A percentile compares a stretch with the other conserved stretches of the same genome.
Evolutionary conservation across 257 asterid species (phyloP).

Genomic region (Fraxinus anomala): DNA sequence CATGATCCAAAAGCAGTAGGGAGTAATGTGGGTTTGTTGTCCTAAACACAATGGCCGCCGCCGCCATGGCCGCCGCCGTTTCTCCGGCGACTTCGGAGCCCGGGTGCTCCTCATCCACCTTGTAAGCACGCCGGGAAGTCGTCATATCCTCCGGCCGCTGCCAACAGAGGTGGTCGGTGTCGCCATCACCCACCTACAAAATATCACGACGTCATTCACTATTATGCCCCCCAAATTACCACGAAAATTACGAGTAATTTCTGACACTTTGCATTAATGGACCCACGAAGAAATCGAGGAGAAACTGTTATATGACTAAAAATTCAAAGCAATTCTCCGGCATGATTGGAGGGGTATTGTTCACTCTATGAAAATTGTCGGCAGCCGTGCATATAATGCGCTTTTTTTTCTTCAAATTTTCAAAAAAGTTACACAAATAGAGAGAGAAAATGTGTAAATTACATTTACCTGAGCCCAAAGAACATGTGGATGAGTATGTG

Average conservation of each 20-base stretch:
- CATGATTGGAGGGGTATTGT: constrained; percentile 7
- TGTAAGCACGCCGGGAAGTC: constrained; percentile 71
- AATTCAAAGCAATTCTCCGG: neutral
- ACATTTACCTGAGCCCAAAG: constrained; percentile 74
- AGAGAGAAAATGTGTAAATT: neutral
- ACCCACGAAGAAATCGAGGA: neutral
- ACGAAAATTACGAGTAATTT: neutral
- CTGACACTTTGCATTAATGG: neutral
- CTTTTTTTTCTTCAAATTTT: neutral
- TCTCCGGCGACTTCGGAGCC: constrained; percentile 79
- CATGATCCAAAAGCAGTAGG: constrained; percentile 61
- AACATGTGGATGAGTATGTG: constrained; percentile 61
- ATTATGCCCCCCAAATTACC: no score
- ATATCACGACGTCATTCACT: neutral
- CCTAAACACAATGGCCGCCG: constrained; percentile 69
- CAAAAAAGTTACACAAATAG: neutral
- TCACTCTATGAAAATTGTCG: neutral
- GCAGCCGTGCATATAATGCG: neutral
- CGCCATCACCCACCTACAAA: constrained; percentile 75
- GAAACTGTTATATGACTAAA: neutral
- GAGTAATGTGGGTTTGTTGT: constrained; percentile 58
- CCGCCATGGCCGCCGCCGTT: constrained; percentile 88
- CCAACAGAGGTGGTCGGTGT: constrained; percentile 83
- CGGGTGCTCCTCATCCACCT: constrained; percentile 67
- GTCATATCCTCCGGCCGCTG: constrained; percentile 91